These are phyloP conservation scores for Pseudogymnoascus sp. DNA, from an alignment of 2,329 filamentous ascomycete species.

Conservation along the genomic window DNA sequence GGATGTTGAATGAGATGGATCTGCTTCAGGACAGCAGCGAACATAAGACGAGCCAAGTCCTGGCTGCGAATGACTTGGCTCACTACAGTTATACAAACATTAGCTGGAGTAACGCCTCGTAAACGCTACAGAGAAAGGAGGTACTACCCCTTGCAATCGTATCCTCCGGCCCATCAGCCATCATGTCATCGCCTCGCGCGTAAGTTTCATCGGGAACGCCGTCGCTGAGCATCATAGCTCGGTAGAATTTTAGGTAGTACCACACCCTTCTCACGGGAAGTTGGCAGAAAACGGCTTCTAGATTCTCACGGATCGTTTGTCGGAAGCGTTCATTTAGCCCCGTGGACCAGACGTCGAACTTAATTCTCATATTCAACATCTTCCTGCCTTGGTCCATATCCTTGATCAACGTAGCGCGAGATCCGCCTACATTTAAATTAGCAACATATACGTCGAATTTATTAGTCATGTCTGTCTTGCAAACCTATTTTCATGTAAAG, in stretches of 20 bases:
- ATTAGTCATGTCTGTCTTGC: background rate
- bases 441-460: background rate
- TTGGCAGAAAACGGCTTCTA: slow-evolving; percentile 22
- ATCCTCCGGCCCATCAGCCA: slow-evolving; percentile 16
- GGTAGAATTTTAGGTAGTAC: slow-evolving; percentile 20
- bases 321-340: slow-evolving; percentile 26
- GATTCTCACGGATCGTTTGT: slow-evolving; percentile 21
- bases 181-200: background rate
- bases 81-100: slow-evolving; percentile 9
- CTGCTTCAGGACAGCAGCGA: background rate
- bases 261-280: slow-evolving; percentile 23
- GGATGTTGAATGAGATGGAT: slow-evolving; percentile 5
- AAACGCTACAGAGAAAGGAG: slow-evolving; percentile 6
- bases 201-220: too few species aligned
- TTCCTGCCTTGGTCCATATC: slow-evolving; percentile 22
- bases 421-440: slow-evolving; percentile 19
- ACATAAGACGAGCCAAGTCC: background rate
- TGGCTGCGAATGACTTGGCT: slow-evolving; percentile 7
- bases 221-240: background rate
- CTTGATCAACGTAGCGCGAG: slow-evolving; percentile 16
- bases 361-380: slow-evolving; percentile 27
- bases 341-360: slow-evolving; percentile 26
- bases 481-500: background rate
- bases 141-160: slow-evolving; percentile 16
- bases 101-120: slow-evolving; percentile 10